Base-by-base conservation (phyloP, 257 asterid genomes). In the Vinca minor region DNA sequence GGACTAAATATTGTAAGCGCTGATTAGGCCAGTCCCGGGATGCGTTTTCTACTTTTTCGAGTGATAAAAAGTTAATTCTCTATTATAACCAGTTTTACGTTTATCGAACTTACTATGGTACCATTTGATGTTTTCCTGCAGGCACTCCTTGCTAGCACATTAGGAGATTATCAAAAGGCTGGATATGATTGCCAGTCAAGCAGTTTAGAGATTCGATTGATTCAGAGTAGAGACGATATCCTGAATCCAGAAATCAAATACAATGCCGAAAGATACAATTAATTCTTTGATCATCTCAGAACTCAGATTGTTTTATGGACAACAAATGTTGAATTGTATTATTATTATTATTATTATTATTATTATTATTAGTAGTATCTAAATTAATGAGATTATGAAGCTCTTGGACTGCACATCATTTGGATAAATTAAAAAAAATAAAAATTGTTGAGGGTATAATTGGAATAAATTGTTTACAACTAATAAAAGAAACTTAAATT, bases 151-250 rank as follows among this genome's bases (percentile, higher is more conserved):
- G 73, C 13, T 60, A 84, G 96, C 76, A 93, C 99, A 28, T 46
- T 89, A 56, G 50, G 73, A 61, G 99, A 93, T 71, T 93, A 93
- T 54, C 69, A 76, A 32, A 83, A 38, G 74, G 94, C 85, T 46
- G 99, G 99, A 49, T 95, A 80, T 48, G 91, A 89, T 75, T 86
- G 86, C 71, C 79, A 75, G 73, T 81, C 94, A 8, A 89, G 95
- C 81, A 83, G 97, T 80, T 80, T 93, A 78, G 99, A 89, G 80
- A 93, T 93, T 72, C 94, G 99, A 54, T 64, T 93, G 80, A 71
- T 93, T 65, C 99, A 89, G 78, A 85, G 97, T 72, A 94, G 83
- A 60, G 97, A 87, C 65, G 84, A 84, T 70, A 87, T 93, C 65
- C 84, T 94, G 62, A 87, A 89, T 73, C 99, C 99, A 20, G 85